Base-by-base conservation (phyloP, 2,329 filamentous ascomycete species). In the Fusarium devonianum region DNA sequence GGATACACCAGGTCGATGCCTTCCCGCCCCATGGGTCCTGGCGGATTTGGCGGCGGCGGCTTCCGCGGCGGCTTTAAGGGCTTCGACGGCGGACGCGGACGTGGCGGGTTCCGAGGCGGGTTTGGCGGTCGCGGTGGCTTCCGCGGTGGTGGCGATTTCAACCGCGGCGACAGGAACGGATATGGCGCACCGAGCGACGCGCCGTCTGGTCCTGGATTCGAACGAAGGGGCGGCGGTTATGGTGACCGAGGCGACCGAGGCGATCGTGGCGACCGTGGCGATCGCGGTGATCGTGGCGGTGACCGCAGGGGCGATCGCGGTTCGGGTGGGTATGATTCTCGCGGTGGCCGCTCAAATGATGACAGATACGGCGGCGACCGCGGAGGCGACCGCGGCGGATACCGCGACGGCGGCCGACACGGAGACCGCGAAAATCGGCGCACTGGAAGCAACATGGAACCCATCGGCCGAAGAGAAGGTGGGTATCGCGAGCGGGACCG, bases 1-100 rank as follows among this genome's bases (percentile, higher is more conserved):
- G 89, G 90, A 58, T 97, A 97, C 73, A 97, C 93, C 48, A 95
- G 93, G 73, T 84, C 87, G 12, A 79, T 85, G 58, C 83, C 88
- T 39, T 79, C 88, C 25, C 85, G 90, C 42, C 90, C 90, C 57
- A 88, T 80, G 50, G 79, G 82, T 8, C 83, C 82, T 45, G 84
- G 82, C 22, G 78, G 79, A 22, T 78, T 73, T 71, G 81, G 85
- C 57, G 84, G 85, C 57, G 84, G 84, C 40, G 81, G 75, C 16
- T 75, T 73, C 60, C 69, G 73, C 17, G 73, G 73, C n/a, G 79
- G 78, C 40, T 72, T 70, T 45, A 79, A 76, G 36, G 75, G 76
- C 53, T 75, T 75, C 39, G 72, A 77, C 7, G 73, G 75, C 13
- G 72, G 77, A 32, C 75, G 78, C 28, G 71, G 72, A 37, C 63